A percentile compares a stretch with the other conserved stretches of the same genome.
These are phyloP conservation scores for Globisporangium spinosum DNA, from an alignment of 352 stramenopile species.

Conservation along the genomic window DNA sequence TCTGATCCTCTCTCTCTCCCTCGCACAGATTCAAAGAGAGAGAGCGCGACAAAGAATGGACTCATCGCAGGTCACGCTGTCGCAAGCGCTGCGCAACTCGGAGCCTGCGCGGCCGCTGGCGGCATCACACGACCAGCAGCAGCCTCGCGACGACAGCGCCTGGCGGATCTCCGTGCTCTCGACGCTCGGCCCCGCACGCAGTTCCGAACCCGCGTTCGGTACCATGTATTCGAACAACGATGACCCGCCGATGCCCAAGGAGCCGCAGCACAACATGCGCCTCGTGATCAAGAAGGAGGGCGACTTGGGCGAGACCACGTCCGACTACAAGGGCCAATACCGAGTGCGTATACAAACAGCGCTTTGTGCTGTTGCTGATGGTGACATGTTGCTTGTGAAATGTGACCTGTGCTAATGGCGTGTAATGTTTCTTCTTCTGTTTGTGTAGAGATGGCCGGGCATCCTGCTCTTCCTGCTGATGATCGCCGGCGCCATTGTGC, in stretches of 20 bases:
- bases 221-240: conserved; percentile 18
- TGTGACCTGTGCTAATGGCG: background rate
- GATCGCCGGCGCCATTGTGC: conserved; percentile 15
- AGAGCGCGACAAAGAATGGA: conserved; percentile 12
- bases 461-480: conserved; percentile 28
- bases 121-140: conserved; percentile 4
- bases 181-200: conserved; percentile 5
- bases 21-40: background rate
- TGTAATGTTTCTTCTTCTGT: background rate
- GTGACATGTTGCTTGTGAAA: background rate
- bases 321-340: conserved; percentile 18
- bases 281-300: conserved; percentile 15
- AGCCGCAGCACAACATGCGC: conserved; percentile 13
- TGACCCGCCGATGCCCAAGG: conserved; percentile 4
- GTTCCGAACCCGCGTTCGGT: conserved; percentile 12
- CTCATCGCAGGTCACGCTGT: conserved; percentile 15
- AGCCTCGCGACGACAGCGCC: conserved; percentile 14
- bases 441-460: conserved; percentile 29
- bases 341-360: conserved; percentile 4
- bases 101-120: background rate
- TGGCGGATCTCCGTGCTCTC: conserved; percentile 20
- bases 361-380: background rate
- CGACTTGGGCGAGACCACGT: background rate
- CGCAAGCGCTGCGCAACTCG: conserved; percentile 13
- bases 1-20: conserved; percentile 2